Percentiles rank a stretch among this genome's conserved stretches.
Conservation (phyloP, 345 rosid species). For the Turritis glabra region DNA sequence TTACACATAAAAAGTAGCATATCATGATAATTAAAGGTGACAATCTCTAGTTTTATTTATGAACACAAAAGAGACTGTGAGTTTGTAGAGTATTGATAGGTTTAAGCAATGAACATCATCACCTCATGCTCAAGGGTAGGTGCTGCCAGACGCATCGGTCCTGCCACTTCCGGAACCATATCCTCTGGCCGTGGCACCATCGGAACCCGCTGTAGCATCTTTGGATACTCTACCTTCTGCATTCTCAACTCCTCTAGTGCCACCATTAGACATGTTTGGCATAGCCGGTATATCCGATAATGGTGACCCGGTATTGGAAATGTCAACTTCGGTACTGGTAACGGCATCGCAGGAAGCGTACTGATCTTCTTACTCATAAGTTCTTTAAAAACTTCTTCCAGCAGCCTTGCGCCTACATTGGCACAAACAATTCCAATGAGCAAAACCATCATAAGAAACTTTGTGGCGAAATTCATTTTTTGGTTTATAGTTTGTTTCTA, state of each 20-base stretch:
- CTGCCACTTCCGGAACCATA: neutral
- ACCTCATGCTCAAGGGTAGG: neutral
- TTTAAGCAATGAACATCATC: neutral
- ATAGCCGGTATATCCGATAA: neutral
- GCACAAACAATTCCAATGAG: slow-evolving; percentile 9
- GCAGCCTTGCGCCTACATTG: slow-evolving; percentile 11
- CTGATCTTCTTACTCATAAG: neutral
- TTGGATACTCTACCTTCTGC: neutral
- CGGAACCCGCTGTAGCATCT: neutral
- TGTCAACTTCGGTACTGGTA: neutral
- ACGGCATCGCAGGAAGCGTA: neutral
- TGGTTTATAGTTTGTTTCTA: neutral
- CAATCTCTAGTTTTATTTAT: slow-evolving; percentile 23
- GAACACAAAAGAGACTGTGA: slow-evolving; percentile 5
- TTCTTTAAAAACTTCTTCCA: neutral
- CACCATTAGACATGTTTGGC: neutral
- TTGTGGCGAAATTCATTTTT: neutral
- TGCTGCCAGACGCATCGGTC: neutral
- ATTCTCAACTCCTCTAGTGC: neutral
- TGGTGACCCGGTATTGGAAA: no score
- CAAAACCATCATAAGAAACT: slow-evolving; percentile 7
- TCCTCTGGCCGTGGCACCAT: neutral
- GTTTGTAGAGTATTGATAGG: neutral
- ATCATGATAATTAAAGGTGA: neutral
- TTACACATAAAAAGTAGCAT: neutral